phyloP scores from a whole-genome alignment of 352 stramenopile species.

The Globisporangium mamillatum region DNA sequence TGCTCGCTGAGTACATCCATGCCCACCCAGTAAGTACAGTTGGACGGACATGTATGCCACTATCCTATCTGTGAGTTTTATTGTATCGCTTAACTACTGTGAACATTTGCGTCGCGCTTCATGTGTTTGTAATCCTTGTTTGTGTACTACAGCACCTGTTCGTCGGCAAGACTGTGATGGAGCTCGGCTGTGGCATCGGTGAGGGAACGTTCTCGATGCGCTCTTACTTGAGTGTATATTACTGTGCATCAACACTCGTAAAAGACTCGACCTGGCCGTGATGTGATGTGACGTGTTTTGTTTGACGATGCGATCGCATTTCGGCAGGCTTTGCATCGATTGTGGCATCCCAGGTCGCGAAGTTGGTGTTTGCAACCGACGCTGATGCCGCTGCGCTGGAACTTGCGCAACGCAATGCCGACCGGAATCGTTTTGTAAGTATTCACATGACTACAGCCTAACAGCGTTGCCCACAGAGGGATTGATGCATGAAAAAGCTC shows the following conservation, averaged over 20 bases:
- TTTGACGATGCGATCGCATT: background rate
- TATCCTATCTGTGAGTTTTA: background rate
- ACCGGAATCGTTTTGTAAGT: constrained; percentile 28
- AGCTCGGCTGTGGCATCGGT: constrained; percentile 61
- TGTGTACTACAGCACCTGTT: constrained; percentile 26
- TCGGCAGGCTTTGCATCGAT: constrained; percentile 45
- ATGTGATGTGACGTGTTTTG: background rate
- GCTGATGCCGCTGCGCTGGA: constrained; percentile 31
- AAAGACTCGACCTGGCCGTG: background rate
- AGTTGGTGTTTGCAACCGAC: constrained; percentile 48
- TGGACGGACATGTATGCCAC: background rate
- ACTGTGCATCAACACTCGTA: too few relatives aligned
- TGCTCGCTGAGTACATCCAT: constrained; percentile 53
- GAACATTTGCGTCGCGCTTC: background rate
- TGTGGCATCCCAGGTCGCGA: constrained; percentile 29
- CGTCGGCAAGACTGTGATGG: constrained; percentile 32
- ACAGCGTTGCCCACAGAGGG: background rate
- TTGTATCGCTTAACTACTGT: constrained; percentile 6
- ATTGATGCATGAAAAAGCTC: background rate
- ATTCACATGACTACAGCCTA: background rate
- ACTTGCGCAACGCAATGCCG: constrained; percentile 35
- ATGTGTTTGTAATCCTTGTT: background rate
- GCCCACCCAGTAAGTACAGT: constrained; percentile 18
- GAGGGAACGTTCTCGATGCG: background rate
- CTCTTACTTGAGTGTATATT: too few relatives aligned